These are phyloP conservation scores for Trichoderma simmonsii DNA, from an alignment of 2,329 filamentous ascomycete genomes.

Conservation along the genomic window DNA sequence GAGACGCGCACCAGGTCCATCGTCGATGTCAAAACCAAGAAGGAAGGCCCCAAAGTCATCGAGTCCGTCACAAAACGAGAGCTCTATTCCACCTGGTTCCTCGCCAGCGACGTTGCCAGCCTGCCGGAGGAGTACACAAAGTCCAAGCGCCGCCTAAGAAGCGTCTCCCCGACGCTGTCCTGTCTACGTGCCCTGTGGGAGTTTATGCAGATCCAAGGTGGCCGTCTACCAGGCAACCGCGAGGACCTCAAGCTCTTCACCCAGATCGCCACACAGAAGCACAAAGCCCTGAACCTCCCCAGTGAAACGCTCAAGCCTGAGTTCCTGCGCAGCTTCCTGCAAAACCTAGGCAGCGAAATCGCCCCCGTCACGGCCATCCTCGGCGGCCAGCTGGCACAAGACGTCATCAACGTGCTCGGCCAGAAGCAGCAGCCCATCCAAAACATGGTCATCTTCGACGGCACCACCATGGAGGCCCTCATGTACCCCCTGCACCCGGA, in stretches of 20 bases:
- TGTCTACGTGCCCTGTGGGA: conserved; percentile 90
- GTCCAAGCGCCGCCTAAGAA: conserved; percentile 65
- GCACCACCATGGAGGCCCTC: conserved; percentile 71
- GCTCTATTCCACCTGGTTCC: conserved; percentile 79
- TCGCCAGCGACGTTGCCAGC: conserved; percentile 74
- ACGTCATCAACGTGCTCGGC: conserved; percentile 94
- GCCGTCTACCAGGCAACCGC: conserved; percentile 53
- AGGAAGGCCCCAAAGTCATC: conserved; percentile 63
- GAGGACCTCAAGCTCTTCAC: conserved; percentile 76
- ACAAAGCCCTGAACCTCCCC: conserved; percentile 70
- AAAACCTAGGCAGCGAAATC: conserved; percentile 80
- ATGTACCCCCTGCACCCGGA: conserved; percentile 80
- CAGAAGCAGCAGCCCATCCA: conserved; percentile 91
- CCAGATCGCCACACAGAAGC: conserved; percentile 70
- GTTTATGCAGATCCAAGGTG: conserved; percentile 57
- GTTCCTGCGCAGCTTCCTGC: conserved; percentile 78
- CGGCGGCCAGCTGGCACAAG: conserved; percentile 87
- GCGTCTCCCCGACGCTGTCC: conserved; percentile 79
- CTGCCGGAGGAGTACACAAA: conserved; percentile 66
- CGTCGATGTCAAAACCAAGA: conserved; percentile 66
- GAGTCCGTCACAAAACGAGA: conserved; percentile 93
- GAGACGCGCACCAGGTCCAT: conserved; percentile 80
- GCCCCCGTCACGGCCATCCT: conserved; percentile 85
- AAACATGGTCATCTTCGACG: conserved; percentile 91
- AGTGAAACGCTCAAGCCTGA: conserved; percentile 64